Evolutionary conservation across 2,329 filamentous ascomycete species (phyloP).

Genomic region (Pseudohalonectria lignicola): DNA sequence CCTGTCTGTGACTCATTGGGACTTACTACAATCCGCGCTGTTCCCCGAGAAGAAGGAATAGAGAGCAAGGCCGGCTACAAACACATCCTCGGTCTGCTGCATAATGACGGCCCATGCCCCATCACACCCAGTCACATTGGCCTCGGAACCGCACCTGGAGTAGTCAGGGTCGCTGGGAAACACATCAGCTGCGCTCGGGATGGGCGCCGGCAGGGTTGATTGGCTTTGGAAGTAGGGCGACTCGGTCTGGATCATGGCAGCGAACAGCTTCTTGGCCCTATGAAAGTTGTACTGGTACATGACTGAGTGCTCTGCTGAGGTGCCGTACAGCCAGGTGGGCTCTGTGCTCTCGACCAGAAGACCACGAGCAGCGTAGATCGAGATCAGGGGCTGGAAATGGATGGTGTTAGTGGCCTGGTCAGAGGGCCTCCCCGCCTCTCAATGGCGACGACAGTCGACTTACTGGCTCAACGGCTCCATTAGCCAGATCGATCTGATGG

Average conservation of each 20-base stretch:
- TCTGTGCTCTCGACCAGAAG: constrained; percentile 15
- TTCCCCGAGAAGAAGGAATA: background rate
- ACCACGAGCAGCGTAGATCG: constrained; percentile 22
- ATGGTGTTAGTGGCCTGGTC: too few species aligned
- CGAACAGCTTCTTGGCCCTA: constrained; percentile 31
- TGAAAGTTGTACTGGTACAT: constrained; percentile 36
- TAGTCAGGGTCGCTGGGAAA: constrained; percentile 6
- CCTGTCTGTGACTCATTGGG: too few species aligned
- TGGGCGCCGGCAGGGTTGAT: constrained; percentile 24
- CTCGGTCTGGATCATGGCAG: constrained; percentile 29
- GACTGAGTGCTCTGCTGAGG: constrained; percentile 32
- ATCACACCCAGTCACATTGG: constrained; percentile 11
- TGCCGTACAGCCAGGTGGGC: constrained; percentile 23
- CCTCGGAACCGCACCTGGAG: constrained; percentile 8
- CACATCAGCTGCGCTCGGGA: constrained; percentile 18
- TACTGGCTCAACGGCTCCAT: too few species aligned
- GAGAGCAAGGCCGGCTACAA: constrained; percentile 1
- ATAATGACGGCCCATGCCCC: constrained; percentile 3
- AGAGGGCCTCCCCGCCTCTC: too few species aligned
- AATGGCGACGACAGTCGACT: too few species aligned
- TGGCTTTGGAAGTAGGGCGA: constrained; percentile 34
- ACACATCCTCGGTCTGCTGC: constrained; percentile 6
- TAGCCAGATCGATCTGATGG: constrained; percentile 30
- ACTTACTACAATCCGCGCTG: background rate
- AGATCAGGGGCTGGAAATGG: constrained; percentile 15